Conservation (phyloP, 2,329 filamentous ascomycete genomes). For the Phaeosphaeriaceae sp. region DNA sequence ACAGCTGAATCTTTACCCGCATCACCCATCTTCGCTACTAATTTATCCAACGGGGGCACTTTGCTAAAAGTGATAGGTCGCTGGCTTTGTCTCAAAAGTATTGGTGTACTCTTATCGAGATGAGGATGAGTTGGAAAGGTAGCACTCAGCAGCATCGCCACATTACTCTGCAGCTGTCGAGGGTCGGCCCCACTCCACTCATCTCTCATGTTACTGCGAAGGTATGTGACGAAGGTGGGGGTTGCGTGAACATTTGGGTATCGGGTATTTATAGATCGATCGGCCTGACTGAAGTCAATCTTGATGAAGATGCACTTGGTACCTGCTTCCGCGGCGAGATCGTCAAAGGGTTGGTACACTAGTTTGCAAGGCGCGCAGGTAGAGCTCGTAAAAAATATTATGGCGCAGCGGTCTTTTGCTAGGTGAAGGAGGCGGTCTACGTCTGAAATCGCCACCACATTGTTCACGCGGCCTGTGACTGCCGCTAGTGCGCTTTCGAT, state of each 20-base stretch:
- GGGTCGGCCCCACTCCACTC: conserved; percentile 82
- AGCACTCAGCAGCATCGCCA: conserved; percentile 76
- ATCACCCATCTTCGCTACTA: conserved; percentile 77
- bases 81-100: conserved; percentile 66
- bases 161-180: conserved; percentile 70
- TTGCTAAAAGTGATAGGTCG: conserved; percentile 79
- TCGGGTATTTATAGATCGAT: conserved; percentile 65
- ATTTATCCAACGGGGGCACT: conserved; percentile 80
- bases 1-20: conserved; percentile 66
- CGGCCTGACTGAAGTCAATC: conserved; percentile 71
- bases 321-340: conserved; percentile 75
- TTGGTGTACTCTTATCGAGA: conserved; percentile 71
- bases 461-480: conserved; percentile 61
- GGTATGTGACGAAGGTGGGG: conserved; percentile 87
- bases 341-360: conserved; percentile 81
- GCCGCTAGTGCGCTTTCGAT: conserved; percentile 22
- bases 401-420: conserved; percentile 71
- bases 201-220: conserved; percentile 76
- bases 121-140: conserved; percentile 80
- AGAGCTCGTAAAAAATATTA: conserved; percentile 91
- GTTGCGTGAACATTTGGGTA: conserved; percentile 69
- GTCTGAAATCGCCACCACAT: conserved; percentile 64
- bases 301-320: conserved; percentile 77
- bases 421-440: conserved; percentile 66
- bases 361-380: conserved; percentile 85